Evolutionary conservation across 2,329 filamentous ascomycete species (phyloP).

Genomic region (Fusarium sp.): DNA sequence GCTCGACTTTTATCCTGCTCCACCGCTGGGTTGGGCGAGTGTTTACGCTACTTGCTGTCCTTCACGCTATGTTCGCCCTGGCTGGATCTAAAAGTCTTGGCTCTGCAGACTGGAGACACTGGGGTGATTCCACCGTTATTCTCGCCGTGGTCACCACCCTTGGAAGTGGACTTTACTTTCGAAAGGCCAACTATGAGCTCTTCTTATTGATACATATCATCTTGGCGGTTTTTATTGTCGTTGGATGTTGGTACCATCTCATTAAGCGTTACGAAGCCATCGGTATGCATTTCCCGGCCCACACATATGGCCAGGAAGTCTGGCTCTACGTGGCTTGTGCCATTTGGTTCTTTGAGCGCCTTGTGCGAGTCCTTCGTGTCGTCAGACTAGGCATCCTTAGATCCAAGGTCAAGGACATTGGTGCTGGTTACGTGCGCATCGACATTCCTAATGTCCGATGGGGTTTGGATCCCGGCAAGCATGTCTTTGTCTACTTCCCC

Average conservation of each 20-base stretch:
- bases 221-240: constrained; percentile 56
- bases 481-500: constrained; percentile 21
- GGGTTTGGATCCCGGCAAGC: constrained; percentile 21
- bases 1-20: constrained; percentile 9
- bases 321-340: constrained; percentile 49
- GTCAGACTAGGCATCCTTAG: constrained; percentile 41
- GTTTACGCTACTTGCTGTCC: constrained; percentile 11
- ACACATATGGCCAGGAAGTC: constrained; percentile 58
- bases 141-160: constrained; percentile 1
- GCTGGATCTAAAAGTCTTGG: background rate
- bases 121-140: background rate
- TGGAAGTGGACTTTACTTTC: constrained; percentile 41
- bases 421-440: constrained; percentile 5
- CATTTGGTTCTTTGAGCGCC: constrained; percentile 49
- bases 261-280: constrained; percentile 47
- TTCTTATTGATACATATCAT: constrained; percentile 60
- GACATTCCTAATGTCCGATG: constrained; percentile 3
- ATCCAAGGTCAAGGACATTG: constrained; percentile 21
- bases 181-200: constrained; percentile 57
- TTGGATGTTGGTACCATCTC: constrained; percentile 60
- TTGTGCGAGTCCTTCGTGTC: constrained; percentile 43
- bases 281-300: constrained; percentile 4
- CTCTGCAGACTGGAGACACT: background rate
- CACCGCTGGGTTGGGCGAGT: constrained; percentile 15
- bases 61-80: constrained; percentile 1